Evolutionary conservation across 1,284 basidiomycete genomes (phyloP).

Genomic region (Mycena citricolor): DNA sequence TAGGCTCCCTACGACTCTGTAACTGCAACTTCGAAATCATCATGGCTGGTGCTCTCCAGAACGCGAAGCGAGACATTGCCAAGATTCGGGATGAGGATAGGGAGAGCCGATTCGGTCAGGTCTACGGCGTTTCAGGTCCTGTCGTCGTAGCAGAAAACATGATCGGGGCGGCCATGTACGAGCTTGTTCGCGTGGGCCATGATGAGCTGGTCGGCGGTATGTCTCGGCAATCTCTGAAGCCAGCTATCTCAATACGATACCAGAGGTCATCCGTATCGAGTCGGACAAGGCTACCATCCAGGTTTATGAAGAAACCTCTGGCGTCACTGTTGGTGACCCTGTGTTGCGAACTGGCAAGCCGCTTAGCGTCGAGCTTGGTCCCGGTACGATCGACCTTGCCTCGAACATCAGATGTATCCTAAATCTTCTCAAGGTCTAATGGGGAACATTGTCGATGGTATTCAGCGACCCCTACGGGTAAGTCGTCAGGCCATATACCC

Average conservation of each 20-base stretch:
- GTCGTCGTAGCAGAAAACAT: slow-evolving; percentile 98
- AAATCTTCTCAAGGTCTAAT: slow-evolving; percentile 69
- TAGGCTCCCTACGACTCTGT: too few relatives aligned
- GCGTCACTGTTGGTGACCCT: slow-evolving; percentile 97
- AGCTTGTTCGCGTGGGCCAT: slow-evolving; percentile 93
- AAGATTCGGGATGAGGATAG: slow-evolving; percentile 89
- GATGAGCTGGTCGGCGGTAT: slow-evolving; percentile 94
- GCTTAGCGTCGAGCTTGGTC: slow-evolving; percentile 95
- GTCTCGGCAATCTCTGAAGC: slow-evolving; percentile 27
- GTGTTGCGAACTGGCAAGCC: slow-evolving; percentile 97
- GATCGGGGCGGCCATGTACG: slow-evolving; percentile 96
- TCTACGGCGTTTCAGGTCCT: slow-evolving; percentile 93
- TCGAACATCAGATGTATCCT: neutral
- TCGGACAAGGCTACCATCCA: slow-evolving; percentile 97
- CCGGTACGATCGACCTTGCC: slow-evolving; percentile 54
- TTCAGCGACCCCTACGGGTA: slow-evolving; percentile 87
- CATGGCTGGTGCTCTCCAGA: slow-evolving; percentile 91
- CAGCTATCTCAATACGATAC: neutral
- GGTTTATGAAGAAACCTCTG: slow-evolving; percentile 99
- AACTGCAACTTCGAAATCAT: slow-evolving; percentile 9
- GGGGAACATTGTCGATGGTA: slow-evolving; percentile 98
- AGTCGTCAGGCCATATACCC: slow-evolving; percentile 28
- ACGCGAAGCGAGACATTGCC: slow-evolving; percentile 83
- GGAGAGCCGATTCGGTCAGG: slow-evolving; percentile 87
- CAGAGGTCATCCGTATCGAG: slow-evolving; percentile 97